phyloP scores from a whole-genome alignment of 345 rosid genomes.

The Tarenaya hassleriana region DNA sequence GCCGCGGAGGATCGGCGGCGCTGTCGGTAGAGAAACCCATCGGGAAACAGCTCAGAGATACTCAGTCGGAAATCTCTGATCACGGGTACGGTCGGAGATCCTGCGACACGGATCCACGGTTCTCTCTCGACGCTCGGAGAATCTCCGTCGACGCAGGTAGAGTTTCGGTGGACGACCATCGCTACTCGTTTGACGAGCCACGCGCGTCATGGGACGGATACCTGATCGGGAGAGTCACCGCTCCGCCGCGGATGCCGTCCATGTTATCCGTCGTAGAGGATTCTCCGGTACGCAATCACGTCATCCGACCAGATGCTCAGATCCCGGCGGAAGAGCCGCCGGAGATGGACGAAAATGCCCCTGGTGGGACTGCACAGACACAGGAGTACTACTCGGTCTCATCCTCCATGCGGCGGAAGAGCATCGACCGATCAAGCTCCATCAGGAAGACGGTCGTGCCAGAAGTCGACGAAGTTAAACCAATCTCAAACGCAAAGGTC shows the following conservation, averaged over 20 bases:
- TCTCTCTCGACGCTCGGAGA: conserved; percentile 66
- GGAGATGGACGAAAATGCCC: background rate
- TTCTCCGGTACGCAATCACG: conserved; percentile 55
- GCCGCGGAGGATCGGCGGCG: conserved; percentile 47
- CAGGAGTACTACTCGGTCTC: too few species aligned
- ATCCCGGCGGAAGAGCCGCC: conserved; percentile 63
- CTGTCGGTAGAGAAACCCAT: conserved; percentile 91
- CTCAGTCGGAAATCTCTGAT: conserved; percentile 95
- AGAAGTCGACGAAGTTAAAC: too few species aligned
- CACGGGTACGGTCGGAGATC: conserved; percentile 90
- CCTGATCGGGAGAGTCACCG: conserved; percentile 49
- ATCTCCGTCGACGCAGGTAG: conserved; percentile 60
- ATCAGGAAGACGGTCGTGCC: too few species aligned
- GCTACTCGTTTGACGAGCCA: conserved; percentile 91
- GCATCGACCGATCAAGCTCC: too few species aligned
- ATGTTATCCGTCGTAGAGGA: conserved; percentile 94
- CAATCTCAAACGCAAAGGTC: too few species aligned
- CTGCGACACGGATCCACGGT: conserved; percentile 95
- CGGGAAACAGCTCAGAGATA: conserved; percentile 76
- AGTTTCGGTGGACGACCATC: conserved; percentile 42
- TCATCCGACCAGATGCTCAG: conserved; percentile 53
- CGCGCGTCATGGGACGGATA: conserved; percentile 97
- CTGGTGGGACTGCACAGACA: too few species aligned
- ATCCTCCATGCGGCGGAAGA: too few species aligned
- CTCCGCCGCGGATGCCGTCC: conserved; percentile 71